A percentile compares a stretch with the other conserved stretches of the same genome.
phyloP scores from a whole-genome alignment of 129 eudicot genomes.

The Daucus carota region DNA sequence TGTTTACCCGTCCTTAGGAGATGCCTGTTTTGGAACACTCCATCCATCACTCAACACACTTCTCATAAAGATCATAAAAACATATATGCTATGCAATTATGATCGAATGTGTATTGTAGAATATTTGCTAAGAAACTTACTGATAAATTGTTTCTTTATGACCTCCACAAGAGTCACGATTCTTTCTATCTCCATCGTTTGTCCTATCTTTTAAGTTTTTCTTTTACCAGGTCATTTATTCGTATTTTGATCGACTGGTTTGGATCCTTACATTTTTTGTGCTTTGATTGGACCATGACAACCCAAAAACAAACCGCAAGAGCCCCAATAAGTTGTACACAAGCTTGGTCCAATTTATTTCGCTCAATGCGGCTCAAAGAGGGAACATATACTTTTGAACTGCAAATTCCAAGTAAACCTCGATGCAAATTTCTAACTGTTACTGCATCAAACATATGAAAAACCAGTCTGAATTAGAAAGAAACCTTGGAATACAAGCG shows the following conservation, averaged over 20 bases:
- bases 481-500: too few species aligned
- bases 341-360: too few species aligned
- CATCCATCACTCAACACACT: slow-evolving; percentile 54
- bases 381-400: too few species aligned
- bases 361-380: too few species aligned
- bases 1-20: too few species aligned
- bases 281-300: slow-evolving; percentile 24
- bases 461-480: too few species aligned
- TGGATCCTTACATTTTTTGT: slow-evolving; percentile 50
- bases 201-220: slow-evolving; percentile 58
- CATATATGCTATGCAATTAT: background rate
- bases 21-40: slow-evolving; percentile 14
- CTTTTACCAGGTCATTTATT: slow-evolving; percentile 38
- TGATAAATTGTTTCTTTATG: slow-evolving; percentile 49
- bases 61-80: slow-evolving; percentile 14
- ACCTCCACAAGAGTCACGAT: too few species aligned
- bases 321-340: too few species aligned
- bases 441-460: too few species aligned
- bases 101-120: background rate
- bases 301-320: slow-evolving; percentile 30
- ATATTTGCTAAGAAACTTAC: slow-evolving; percentile 18
- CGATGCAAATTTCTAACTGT: too few species aligned
- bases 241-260: slow-evolving; percentile 32
- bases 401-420: too few species aligned
- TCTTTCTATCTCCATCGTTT: slow-evolving; percentile 52